Evolutionary conservation across 2,329 filamentous ascomycete genomes (phyloP).

Genomic region (Paradendryphiella salina): DNA sequence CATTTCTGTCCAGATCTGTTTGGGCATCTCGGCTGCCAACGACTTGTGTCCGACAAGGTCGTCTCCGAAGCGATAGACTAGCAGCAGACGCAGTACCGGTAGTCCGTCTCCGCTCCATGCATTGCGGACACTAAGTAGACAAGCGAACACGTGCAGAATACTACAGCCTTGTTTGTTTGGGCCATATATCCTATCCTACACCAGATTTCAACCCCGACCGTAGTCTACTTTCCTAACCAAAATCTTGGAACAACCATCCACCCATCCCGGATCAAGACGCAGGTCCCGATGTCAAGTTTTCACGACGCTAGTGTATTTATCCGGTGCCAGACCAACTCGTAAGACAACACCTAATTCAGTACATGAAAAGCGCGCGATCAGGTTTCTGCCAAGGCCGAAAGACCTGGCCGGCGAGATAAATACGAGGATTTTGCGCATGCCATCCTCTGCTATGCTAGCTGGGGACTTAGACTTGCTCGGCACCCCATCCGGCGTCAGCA

Average conservation of each 20-base stretch:
- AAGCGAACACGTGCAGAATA: conserved; percentile 25
- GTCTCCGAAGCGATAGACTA: too few species aligned
- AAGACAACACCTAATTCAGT: conserved; percentile 18
- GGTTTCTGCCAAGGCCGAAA: conserved; percentile 7
- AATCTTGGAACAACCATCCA: conserved; percentile 1
- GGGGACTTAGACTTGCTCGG: conserved; percentile 54
- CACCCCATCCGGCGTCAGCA: conserved; percentile 58
- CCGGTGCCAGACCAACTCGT: conserved; percentile 5
- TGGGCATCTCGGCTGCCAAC: neutral
- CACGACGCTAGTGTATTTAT: neutral
- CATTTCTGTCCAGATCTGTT: neutral
- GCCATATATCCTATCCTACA: conserved; percentile 18
- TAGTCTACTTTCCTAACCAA: conserved; percentile 4
- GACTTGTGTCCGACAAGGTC: neutral
- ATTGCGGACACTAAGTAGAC: conserved; percentile 26
- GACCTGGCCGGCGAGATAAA: conserved; percentile 2
- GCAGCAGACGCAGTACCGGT: neutral
- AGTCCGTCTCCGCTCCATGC: conserved; percentile 21
- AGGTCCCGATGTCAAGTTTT: neutral
- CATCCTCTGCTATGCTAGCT: conserved; percentile 24
- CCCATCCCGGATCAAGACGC: conserved; percentile 1
- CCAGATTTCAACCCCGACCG: neutral
- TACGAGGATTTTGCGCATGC: conserved; percentile 33
- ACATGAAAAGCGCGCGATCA: conserved; percentile 17
- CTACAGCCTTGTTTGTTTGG: conserved; percentile 4